Evolutionary conservation across 164 flowering plant species (phyloP).

Genomic region (Annona squamosa): DNA sequence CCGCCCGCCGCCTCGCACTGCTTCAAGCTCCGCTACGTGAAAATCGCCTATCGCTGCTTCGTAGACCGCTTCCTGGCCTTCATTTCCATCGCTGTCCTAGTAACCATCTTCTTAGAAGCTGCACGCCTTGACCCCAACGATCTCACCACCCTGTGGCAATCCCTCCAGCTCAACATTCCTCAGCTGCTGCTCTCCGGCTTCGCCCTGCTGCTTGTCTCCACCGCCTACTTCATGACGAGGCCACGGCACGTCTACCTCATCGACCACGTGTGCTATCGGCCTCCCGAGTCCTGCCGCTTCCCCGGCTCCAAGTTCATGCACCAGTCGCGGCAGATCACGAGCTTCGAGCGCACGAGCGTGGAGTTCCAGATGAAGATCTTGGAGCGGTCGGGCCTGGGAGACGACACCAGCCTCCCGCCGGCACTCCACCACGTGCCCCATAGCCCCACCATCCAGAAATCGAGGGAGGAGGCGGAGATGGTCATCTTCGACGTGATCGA

Average conservation of each 20-base stretch:
- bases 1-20: neutral
- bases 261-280: slow-evolving; percentile 32
- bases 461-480: slow-evolving; percentile 15
- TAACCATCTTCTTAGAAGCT: slow-evolving; percentile 6
- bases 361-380: slow-evolving; percentile 12
- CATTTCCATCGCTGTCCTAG: slow-evolving; percentile 19
- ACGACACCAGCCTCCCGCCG: slow-evolving; percentile 12
- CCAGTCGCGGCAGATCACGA: neutral
- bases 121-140: slow-evolving; percentile 17
- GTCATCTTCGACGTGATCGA: slow-evolving; percentile 27
- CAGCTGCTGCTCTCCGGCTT: slow-evolving; percentile 16
- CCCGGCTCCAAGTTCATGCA: slow-evolving; percentile 32
- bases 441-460: slow-evolving; percentile 9
- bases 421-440: slow-evolving; percentile 15
- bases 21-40: slow-evolving; percentile 12
- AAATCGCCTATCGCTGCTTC: slow-evolving; percentile 25
- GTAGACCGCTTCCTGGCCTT: slow-evolving; percentile 26
- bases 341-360: neutral
- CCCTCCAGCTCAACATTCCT: slow-evolving; percentile 12
- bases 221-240: slow-evolving; percentile 30
- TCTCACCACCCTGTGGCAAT: slow-evolving; percentile 6
- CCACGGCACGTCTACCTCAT: slow-evolving; percentile 30
- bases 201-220: slow-evolving; percentile 18
- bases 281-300: slow-evolving; percentile 25
- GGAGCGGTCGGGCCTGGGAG: slow-evolving; percentile 14